Evolutionary conservation across 441 rosid genomes (phyloP), one percentile per base, ranked within the genome.

Genomic region (Oxalis stricta): DNA sequence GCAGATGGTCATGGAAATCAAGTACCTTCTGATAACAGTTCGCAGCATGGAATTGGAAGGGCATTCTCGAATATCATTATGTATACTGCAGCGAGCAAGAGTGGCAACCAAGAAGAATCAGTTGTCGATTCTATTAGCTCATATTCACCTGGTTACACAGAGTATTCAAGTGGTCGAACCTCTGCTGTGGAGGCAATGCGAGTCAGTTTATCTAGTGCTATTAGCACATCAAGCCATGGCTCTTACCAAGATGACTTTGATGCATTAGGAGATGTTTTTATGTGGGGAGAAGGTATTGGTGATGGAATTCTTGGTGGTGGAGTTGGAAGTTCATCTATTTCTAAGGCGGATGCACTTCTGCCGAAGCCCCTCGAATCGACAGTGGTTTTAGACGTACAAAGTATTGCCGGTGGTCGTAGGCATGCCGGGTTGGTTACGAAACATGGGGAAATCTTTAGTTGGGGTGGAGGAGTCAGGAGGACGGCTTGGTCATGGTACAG

Each of bases 41-140:
- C 68, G 14, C 70, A 64, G 18, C 69, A 24, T 46, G 70, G 78
- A 33, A 47, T 71, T 58, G 79, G 82, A n/a, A 84, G 64, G 57
- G 69, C 73, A 26, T 71, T 76, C 41, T 48, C 74, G 26, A 80
- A 78, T 50, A 58, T 84, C 48, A 60, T 81, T 43, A 55, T 71
- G 43, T 60, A 76, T 56, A 70, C 76, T 60, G 73, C 73, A 32
- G 39, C 64, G 11, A 20, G 62, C 18, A 72, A 72, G 35, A 50
- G 18, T 58, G 40, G 52, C 46, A 55, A 43, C 52, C 80, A 67
- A 35, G 38, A 69, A 53, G 78, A 80, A 61, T 33, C 61, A 56
- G 65, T 41, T 46, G 3, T 59, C 51, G 46, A 36, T 47, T 44
- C 68, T 39, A 38, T 53, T 36, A 39, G 52, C 48, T 61, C 68